Conservation (phyloP, 2,329 filamentous ascomycete species). For the Rachicladosporium sp. region DNA sequence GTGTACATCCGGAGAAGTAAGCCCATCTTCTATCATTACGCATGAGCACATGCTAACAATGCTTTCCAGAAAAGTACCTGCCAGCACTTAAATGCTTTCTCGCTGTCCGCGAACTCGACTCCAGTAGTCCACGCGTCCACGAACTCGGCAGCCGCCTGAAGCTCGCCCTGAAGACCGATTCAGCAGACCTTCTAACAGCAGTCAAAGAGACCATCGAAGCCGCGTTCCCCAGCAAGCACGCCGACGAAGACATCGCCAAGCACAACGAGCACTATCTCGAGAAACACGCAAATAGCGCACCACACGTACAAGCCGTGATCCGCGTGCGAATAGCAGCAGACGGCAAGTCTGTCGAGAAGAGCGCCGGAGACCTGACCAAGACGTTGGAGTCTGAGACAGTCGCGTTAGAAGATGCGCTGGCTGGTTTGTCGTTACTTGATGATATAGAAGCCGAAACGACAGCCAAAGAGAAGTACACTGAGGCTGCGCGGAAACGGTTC, state of each 20-base stretch:
- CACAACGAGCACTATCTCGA: slow-evolving; percentile 56
- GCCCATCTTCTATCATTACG: slow-evolving; percentile 19
- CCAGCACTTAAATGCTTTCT: slow-evolving; percentile 79
- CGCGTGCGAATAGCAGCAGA: slow-evolving; percentile 46
- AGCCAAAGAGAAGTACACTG: too few species aligned
- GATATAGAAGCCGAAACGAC: too few species aligned
- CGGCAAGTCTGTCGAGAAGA: slow-evolving; percentile 40
- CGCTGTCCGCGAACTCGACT: slow-evolving; percentile 56
- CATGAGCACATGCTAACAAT: slow-evolving; percentile 5
- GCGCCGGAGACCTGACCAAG: slow-evolving; percentile 27
- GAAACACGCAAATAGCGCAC: slow-evolving; percentile 49
- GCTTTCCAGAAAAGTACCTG: slow-evolving; percentile 57
- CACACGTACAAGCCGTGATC: slow-evolving; percentile 52
- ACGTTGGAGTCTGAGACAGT: too few species aligned
- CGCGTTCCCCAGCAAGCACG: slow-evolving; percentile 42
- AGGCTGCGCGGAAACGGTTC: too few species aligned
- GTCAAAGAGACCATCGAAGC: slow-evolving; percentile 59
- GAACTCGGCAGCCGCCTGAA: slow-evolving; percentile 60
- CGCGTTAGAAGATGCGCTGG: too few species aligned
- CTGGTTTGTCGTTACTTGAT: too few species aligned
- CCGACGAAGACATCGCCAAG: slow-evolving; percentile 43
- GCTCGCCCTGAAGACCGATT: slow-evolving; percentile 29
- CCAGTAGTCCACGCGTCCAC: slow-evolving; percentile 53
- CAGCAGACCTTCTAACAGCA: slow-evolving; percentile 49
- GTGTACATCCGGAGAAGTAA: slow-evolving; percentile 75